Evolutionary conservation across 139 green algal species (phyloP).

Genomic region (Astrephomene gubernaculifera): DNA sequence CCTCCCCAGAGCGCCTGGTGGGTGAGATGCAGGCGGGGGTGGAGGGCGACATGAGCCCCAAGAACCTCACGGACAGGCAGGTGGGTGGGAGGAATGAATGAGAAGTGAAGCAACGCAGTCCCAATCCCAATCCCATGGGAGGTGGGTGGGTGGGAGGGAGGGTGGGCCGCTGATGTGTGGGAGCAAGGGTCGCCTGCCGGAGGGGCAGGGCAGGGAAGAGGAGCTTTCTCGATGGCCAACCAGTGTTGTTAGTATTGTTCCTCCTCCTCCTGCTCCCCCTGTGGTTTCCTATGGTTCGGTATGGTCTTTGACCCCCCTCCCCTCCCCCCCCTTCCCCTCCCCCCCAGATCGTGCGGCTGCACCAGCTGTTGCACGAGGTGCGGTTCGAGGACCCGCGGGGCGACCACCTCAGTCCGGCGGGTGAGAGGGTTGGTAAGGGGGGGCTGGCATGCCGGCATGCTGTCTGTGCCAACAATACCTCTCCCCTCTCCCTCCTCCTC

Average conservation of each 20-base stretch:
- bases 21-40: conserved; percentile 80
- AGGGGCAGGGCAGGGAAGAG: background rate
- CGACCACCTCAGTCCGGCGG: conserved; percentile 79
- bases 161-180: background rate
- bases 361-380: conserved; percentile 92
- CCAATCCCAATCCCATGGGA: too few relatives aligned
- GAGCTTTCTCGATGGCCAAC: background rate
- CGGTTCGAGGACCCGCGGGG: conserved; percentile 85
- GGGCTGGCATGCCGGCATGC: too few relatives aligned
- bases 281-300: too few relatives aligned
- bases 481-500: too few relatives aligned
- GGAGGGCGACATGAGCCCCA: conserved; percentile 63
- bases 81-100: conserved; percentile 15
- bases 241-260: background rate
- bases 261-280: background rate
- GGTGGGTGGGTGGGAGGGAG: too few relatives aligned
- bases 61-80: conserved; percentile 76
- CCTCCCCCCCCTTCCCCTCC: background rate
- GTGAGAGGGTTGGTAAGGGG: too few relatives aligned
- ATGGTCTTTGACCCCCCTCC: too few relatives aligned
- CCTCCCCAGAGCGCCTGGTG: conserved; percentile 75
- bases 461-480: background rate
- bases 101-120: too few relatives aligned
- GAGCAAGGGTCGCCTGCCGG: background rate
- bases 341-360: conserved; percentile 82